These are phyloP conservation scores for Nicotiana tomentosiformis DNA, from an alignment of 257 asterid species.

Conservation along the genomic window DNA sequence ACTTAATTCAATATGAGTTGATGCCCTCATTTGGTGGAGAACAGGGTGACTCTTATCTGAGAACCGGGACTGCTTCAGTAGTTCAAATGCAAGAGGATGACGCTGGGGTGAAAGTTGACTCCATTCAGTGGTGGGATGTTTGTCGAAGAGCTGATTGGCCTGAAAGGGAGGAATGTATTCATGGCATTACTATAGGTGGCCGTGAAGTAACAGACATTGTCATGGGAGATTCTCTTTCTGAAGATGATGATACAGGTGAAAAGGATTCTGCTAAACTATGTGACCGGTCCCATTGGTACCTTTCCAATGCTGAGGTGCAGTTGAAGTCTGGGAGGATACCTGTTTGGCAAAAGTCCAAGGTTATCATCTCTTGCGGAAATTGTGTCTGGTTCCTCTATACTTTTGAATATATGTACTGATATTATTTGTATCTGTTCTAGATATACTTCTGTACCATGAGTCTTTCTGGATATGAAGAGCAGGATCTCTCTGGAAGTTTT, in stretches of 20 bases:
- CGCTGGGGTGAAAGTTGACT: slow-evolving; percentile 33
- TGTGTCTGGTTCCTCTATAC: background rate
- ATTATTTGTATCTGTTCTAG: slow-evolving; percentile 12
- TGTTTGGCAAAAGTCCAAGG: slow-evolving; percentile 51
- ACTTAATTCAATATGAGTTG: slow-evolving; percentile 39
- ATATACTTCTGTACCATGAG: slow-evolving; percentile 33
- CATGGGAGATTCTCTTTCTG: slow-evolving; percentile 18
- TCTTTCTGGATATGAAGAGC: slow-evolving; percentile 18
- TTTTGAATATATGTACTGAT: slow-evolving; percentile 11
- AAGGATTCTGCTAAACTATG: slow-evolving; percentile 25
- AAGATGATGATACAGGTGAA: slow-evolving; percentile 21
- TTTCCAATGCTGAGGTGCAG: slow-evolving; percentile 52
- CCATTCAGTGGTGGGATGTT: slow-evolving; percentile 52
- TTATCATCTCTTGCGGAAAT: slow-evolving; percentile 5
- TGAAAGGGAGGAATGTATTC: slow-evolving; percentile 39
- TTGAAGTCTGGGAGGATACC: slow-evolving; percentile 39
- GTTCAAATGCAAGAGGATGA: slow-evolving; percentile 44
- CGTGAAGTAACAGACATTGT: slow-evolving; percentile 18
- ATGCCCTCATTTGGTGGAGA: slow-evolving; percentile 33
- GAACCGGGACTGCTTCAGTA: slow-evolving; percentile 27
- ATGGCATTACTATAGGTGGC: slow-evolving; percentile 21
- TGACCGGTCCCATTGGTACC: slow-evolving; percentile 33
- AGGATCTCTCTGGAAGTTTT: background rate
- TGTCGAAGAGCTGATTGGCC: slow-evolving; percentile 56
- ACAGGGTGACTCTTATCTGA: slow-evolving; percentile 25